Base-by-base conservation (phyloP, 2,329 filamentous ascomycete genomes). In the Xylariomycetidae sp. region DNA sequence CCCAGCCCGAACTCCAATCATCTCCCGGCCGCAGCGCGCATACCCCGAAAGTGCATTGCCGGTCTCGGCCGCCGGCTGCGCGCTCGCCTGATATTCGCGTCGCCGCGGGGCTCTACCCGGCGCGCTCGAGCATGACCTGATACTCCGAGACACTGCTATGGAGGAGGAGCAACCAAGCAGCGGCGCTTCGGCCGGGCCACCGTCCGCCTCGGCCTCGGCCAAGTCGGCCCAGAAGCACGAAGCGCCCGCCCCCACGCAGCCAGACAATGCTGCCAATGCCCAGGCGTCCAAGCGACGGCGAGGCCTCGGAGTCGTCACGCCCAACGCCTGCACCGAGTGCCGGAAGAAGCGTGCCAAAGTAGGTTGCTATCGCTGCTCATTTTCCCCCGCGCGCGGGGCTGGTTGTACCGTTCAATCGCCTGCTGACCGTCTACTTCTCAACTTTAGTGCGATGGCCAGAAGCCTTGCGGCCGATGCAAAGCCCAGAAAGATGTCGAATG, bases 291-390 rank as follows among this genome's bases (percentile, higher is more conserved):
- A 76, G 50, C 61, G 73, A 12, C 63, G 68, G 29, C 65, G 74
- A 29, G 74, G 73, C 2, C 48, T 73, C 4, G 74, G 74, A 13
- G 57, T 76, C 1, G 72, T 77, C 10, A 77, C 74, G 4, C 70
- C 71, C 25, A 77, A 76, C 54, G 74, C 74, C 16, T 77, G 74
- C 50, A 76, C 70, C 13, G 74, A 77, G 49, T 77, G 74, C 47
- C 68, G 73, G 34, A 77, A 76, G 58, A 77, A 76, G 55, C 71
- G 74, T 37, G 72, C 74, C 45, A 77, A 77, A 66, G 72, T 74
- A 58, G 20, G 57, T 24, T 35, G 10, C 24, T 30, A 8, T 13
- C 17, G 12, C 24, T 33, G 15, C 13, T 12, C 8, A 13, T 33
- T 24, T 29, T 19, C 3, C 23, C 23, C 15, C 6, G 25, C 25